A percentile compares a stretch with the other conserved stretches of the same genome.
These are phyloP conservation scores for Mucor velutinosus DNA, from an alignment of 371 early-diverging fungal species.

Conservation along the genomic window DNA sequence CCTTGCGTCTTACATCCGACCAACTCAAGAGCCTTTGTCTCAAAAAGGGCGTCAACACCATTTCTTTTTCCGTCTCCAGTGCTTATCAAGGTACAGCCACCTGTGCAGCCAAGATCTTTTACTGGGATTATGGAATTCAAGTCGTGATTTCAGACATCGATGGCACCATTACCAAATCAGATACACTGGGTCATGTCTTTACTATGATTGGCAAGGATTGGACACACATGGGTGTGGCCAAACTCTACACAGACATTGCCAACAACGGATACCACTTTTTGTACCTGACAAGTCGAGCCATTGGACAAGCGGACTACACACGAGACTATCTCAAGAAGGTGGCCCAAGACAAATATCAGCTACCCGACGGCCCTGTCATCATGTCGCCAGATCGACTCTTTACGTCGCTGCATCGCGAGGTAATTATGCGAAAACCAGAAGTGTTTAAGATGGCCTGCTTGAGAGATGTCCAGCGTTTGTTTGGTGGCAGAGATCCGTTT, in stretches of 20 bases:
- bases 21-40: slow-evolving; percentile 85
- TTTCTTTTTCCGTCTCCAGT: slow-evolving; percentile 86
- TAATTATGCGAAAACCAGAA: slow-evolving; percentile 94
- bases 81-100: slow-evolving; percentile 74
- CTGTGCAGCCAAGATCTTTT: slow-evolving; percentile 84
- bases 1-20: slow-evolving; percentile 89
- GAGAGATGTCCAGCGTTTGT: slow-evolving; percentile 87
- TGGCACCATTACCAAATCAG: slow-evolving; percentile 99
- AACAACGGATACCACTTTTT: slow-evolving; percentile 97
- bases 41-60: slow-evolving; percentile 87
- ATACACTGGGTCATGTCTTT: slow-evolving; percentile 96
- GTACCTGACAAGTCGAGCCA: slow-evolving; percentile 96
- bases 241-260: slow-evolving; percentile 91
- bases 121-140: slow-evolving; percentile 86
- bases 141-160: slow-evolving; percentile 99
- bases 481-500: slow-evolving; percentile 83
- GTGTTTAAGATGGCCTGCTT: slow-evolving; percentile 98
- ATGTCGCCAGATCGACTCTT: slow-evolving; percentile 98
- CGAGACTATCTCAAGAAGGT: slow-evolving; percentile 90
- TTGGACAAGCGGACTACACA: slow-evolving; percentile 95
- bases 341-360: slow-evolving; percentile 82
- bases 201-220: slow-evolving; percentile 98
- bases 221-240: slow-evolving; percentile 98
- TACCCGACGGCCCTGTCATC: slow-evolving; percentile 98
- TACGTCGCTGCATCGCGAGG: slow-evolving; percentile 92